Evolutionary conservation across 805 yeast genomes (phyloP).

Genomic region (Wickerhamiella bombiphila): DNA sequence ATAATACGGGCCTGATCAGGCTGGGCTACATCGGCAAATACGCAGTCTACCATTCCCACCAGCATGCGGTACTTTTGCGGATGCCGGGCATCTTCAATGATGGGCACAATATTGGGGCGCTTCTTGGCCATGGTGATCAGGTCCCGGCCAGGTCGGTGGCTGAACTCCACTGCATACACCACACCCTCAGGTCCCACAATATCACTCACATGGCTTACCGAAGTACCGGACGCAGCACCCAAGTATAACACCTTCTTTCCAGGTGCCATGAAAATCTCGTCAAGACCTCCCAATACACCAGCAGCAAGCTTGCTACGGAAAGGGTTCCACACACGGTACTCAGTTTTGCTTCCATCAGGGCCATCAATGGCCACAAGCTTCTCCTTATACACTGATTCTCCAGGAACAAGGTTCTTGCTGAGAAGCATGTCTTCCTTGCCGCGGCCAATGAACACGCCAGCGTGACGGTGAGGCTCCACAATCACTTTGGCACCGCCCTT

Average conservation of each 20-base stretch:
- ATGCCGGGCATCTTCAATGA: constrained; percentile 99
- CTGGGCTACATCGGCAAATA: constrained; percentile 99
- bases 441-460: constrained; percentile 96
- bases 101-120: constrained; percentile 98
- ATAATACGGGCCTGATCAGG: constrained; percentile 99
- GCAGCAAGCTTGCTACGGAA: constrained; percentile 99
- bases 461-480: constrained; percentile 97
- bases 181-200: constrained; percentile 98
- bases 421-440: constrained; percentile 98
- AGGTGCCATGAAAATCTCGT: constrained; percentile 92
- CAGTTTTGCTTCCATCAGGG: constrained; percentile 85
- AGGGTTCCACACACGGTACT: constrained; percentile 99
- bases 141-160: constrained; percentile 99
- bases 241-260: constrained; percentile 94
- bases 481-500: constrained; percentile 81
- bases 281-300: constrained; percentile 99
- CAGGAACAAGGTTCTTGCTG: constrained; percentile 94
- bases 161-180: constrained; percentile 97
- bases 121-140: constrained; percentile 98
- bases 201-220: constrained; percentile 96
- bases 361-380: constrained; percentile 90
- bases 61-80: constrained; percentile 99
- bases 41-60: constrained; percentile 96
- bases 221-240: constrained; percentile 99
- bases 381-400: constrained; percentile 97